Conservation (phyloP, 371 early-diverging fungal species). For the Mortierella sp. region DNA sequence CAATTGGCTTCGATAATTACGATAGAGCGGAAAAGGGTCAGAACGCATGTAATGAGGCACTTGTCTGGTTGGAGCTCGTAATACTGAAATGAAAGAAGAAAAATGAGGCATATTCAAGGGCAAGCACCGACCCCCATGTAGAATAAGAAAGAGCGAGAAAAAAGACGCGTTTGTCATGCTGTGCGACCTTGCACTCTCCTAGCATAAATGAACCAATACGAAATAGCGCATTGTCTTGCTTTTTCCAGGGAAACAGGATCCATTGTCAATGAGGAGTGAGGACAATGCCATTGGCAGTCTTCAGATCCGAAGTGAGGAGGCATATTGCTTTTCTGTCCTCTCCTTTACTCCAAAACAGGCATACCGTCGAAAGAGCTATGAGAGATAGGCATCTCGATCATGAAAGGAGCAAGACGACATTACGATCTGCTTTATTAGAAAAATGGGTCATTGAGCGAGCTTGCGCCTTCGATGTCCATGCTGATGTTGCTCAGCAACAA, state of each 20-base stretch:
- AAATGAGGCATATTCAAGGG: not conserved
- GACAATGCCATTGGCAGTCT: not conserved
- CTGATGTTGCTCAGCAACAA: not conserved
- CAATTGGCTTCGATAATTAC: not conserved
- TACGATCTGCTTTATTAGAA: not conserved
- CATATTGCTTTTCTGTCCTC: not conserved
- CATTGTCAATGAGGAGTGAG: not conserved
- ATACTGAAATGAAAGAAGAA: not conserved
- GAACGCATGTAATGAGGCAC: not conserved
- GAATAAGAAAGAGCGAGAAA: not conserved
- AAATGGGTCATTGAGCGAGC: not conserved
- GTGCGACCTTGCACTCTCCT: not conserved
- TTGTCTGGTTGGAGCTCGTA: not conserved
- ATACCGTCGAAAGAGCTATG: not conserved
- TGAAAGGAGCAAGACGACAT: not conserved
- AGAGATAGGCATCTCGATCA: not conserved
- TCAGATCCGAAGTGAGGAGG: not conserved
- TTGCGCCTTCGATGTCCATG: not conserved
- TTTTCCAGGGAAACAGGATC: not conserved
- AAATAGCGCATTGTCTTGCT: not conserved
- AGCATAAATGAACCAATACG: not conserved
- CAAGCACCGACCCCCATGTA: not conserved
- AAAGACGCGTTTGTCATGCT: slow-evolving; percentile 13
- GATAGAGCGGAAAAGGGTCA: not conserved
- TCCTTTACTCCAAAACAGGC: not conserved